These are phyloP conservation scores for Phytopythium boreale DNA, from an alignment of 352 stramenopile species.

Conservation along the genomic window DNA sequence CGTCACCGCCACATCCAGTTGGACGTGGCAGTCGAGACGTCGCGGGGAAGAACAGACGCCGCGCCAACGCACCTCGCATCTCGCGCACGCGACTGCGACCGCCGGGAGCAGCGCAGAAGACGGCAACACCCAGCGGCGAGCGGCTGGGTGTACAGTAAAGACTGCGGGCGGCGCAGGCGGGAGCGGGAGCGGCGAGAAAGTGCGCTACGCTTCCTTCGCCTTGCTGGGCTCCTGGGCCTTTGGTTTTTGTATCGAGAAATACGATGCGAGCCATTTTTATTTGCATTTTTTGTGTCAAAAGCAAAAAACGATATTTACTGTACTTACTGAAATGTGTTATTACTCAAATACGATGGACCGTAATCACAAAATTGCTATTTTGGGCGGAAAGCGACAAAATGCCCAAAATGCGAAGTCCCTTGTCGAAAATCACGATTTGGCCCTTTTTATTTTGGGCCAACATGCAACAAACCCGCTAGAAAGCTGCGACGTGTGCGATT, in stretches of 20 bases:
- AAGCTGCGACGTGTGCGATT: slow-evolving; percentile 7
- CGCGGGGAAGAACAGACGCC: background rate
- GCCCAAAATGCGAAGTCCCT: background rate
- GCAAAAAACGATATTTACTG: too few species aligned
- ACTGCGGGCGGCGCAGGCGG: background rate
- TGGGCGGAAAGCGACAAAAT: too few species aligned
- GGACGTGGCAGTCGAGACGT: background rate
- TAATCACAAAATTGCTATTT: too few species aligned
- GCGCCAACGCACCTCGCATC: slow-evolving; percentile 2
- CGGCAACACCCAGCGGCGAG: background rate
- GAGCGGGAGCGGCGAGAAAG: background rate
- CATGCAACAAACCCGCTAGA: too few species aligned
- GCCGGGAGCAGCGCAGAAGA: background rate
- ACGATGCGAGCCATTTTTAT: background rate
- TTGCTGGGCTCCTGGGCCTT: background rate
- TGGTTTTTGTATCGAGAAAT: too few species aligned
- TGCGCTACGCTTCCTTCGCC: background rate
- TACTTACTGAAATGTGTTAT: background rate
- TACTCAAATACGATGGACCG: too few species aligned
- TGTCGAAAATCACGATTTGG: slow-evolving; percentile 6
- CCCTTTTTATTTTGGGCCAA: background rate
- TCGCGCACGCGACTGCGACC: background rate
- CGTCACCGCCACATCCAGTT: too few species aligned
- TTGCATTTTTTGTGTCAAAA: background rate
- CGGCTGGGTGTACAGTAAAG: background rate